Base-by-base conservation (phyloP, 257 asterid genomes). In the Petunia axillaris region DNA sequence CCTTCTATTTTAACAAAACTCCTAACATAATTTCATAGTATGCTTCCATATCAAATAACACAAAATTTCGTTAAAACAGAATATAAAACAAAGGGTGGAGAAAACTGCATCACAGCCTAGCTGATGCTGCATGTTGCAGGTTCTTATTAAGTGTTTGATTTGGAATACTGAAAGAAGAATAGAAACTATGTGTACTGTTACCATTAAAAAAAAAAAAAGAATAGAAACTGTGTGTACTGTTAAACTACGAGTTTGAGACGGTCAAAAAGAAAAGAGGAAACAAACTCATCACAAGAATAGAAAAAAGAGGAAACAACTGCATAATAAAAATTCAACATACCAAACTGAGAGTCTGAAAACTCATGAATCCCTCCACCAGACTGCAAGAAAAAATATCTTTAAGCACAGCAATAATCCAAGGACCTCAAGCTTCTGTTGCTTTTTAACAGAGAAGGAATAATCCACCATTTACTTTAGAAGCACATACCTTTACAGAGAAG, bases 321-420 rank as follows among this genome's bases (percentile, higher is more conserved):
- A 68, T 8, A 13, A 48, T 71, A 2, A 71, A 71, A 79, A 57
- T 78, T 74, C 55, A 55, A 90, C 98, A 85, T 87, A 96, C 99
- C 99, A 82, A 96, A 96, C 88, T 96, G 99, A 75, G 99, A 96
- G 87, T 96, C 99, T 80, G 99, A 96, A 85, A 94, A 96, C 84
- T 96, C 99, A 84, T 96, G 99, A 87, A 96, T 96, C 65, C 99
- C 99, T 68, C 99, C 99, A 77, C 99, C 99, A 88, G 99, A 96
- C 99, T 96, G 98, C 86, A 86, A 80, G 83, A 74, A 79, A 87
- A 81, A 65, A 76, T 39, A 8, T 5, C 70, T 79, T 73, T 81
- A 88, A 52, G 83, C 79, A 81, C 13, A 14, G 44, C 78, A 50
- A 36, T 43, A 50, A 73, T 36, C 50, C 62, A 73, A 35, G 8